These are phyloP conservation scores for Pyricularia sp. DNA, from an alignment of 2,329 filamentous ascomycete genomes.

Conservation along the genomic window DNA sequence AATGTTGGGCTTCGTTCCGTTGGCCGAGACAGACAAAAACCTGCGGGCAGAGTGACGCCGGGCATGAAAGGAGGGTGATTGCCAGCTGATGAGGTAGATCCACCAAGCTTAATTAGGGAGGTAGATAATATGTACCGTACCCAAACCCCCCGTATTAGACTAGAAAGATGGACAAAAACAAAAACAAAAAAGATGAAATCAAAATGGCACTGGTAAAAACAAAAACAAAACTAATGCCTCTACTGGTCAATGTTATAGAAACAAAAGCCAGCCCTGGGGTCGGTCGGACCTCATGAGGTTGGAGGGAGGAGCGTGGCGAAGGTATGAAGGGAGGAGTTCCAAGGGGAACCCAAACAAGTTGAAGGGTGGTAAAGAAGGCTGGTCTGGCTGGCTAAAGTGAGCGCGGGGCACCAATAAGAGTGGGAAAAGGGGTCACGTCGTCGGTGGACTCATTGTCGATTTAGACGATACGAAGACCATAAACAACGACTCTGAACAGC, in stretches of 20 bases:
- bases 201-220: neutral
- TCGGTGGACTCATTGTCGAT: neutral
- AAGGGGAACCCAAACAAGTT: neutral
- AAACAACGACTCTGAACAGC: neutral
- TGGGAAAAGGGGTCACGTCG: neutral
- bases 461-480: neutral
- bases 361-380: neutral
- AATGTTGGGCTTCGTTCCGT: neutral
- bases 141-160: no score
- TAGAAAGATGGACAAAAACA: neutral
- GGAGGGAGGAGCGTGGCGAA: neutral
- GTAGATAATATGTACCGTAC: neutral
- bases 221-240: neutral
- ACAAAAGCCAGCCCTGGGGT: neutral
- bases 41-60: neutral
- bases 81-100: neutral
- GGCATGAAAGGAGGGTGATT: neutral
- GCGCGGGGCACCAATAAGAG: neutral
- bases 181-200: constrained; percentile 3
- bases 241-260: neutral
- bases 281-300: neutral
- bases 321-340: neutral
- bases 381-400: neutral
- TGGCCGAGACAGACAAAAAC: neutral
- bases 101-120: neutral